A percentile compares a stretch with the other conserved stretches of the same genome.
Evolutionary conservation across 2,329 filamentous ascomycete genomes (phyloP).

Genomic region (Neofusicoccum cordaticola): DNA sequence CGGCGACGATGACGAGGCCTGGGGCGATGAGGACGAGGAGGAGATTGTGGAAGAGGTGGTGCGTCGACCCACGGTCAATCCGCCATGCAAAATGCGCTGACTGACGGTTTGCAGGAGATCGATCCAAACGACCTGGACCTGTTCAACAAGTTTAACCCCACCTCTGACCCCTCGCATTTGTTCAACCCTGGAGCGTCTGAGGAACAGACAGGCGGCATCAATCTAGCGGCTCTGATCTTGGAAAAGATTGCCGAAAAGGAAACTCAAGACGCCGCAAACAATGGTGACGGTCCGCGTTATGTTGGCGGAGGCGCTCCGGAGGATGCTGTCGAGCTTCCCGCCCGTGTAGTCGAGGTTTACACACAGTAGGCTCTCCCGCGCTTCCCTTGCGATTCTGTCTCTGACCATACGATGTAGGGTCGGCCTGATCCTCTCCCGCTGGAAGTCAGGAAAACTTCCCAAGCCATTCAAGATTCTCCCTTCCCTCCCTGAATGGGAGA

Average conservation of each 20-base stretch:
- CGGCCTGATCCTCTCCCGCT: slow-evolving; percentile 82
- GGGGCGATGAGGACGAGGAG: slow-evolving; percentile 69
- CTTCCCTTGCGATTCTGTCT: slow-evolving; percentile 3
- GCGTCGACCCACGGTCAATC: neutral
- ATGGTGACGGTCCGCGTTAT: slow-evolving; percentile 31
- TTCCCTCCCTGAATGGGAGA: slow-evolving; percentile 87
- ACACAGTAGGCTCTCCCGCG: slow-evolving; percentile 59
- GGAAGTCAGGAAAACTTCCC: slow-evolving; percentile 93
- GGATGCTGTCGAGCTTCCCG: slow-evolving; percentile 81
- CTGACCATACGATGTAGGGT: slow-evolving; percentile 52
- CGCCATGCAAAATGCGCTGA: neutral
- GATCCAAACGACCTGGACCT: slow-evolving; percentile 85
- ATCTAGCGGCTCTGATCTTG: slow-evolving; percentile 88
- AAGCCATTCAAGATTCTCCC: slow-evolving; percentile 98
- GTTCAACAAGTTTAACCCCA: slow-evolving; percentile 85
- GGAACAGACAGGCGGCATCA: slow-evolving; percentile 54
- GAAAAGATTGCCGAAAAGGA: slow-evolving; percentile 93
- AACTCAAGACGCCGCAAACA: slow-evolving; percentile 43
- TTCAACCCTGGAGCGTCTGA: slow-evolving; percentile 53
- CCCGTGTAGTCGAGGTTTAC: slow-evolving; percentile 92
- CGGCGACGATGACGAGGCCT: slow-evolving; percentile 56
- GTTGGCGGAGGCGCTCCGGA: slow-evolving; percentile 61
- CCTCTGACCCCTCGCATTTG: slow-evolving; percentile 64
- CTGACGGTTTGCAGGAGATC: slow-evolving; percentile 58
- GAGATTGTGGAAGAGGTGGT: slow-evolving; percentile 42